Evolutionary conservation across 2,329 filamentous ascomycete species (phyloP).

Genomic region (Colletotrichum incanum): DNA sequence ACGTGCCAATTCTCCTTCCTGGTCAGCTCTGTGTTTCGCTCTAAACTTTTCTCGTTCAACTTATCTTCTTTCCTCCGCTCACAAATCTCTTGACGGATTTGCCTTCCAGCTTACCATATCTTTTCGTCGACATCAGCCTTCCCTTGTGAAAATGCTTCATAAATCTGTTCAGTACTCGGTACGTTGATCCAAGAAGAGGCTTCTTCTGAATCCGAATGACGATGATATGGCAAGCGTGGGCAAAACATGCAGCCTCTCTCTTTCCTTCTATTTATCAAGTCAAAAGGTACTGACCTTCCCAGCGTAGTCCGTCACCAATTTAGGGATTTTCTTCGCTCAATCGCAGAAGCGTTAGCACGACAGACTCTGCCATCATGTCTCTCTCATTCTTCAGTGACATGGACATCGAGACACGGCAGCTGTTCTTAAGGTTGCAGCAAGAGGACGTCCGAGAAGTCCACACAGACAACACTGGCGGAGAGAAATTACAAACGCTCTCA

Average conservation of each 20-base stretch:
- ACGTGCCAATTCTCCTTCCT: not conserved
- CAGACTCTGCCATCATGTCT: not conserved
- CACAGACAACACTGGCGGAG: not conserved
- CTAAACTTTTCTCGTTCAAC: too few relatives aligned
- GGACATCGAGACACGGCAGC: not conserved
- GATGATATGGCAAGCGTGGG: not conserved
- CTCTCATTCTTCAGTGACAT: not conserved
- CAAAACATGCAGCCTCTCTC: not conserved
- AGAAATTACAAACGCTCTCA: not conserved
- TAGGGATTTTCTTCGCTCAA: too few relatives aligned
- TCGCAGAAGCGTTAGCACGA: not conserved
- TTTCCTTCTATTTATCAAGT: not conserved
- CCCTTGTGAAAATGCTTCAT: not conserved
- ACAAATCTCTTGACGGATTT: not conserved
- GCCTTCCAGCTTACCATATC: not conserved
- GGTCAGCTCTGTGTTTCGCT: not conserved
- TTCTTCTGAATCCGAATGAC: not conserved
- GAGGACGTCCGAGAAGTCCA: not conserved
- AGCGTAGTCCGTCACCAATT: not conserved
- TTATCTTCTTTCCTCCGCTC: not conserved
- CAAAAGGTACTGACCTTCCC: not conserved
- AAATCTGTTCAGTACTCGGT: not conserved
- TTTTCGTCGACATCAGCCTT: not conserved
- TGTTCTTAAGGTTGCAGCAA: not conserved
- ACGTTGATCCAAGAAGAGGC: not conserved